A percentile compares a stretch with the other conserved stretches of the same genome.
phyloP scores from a whole-genome alignment of 2,329 filamentous ascomycete genomes.

The Plectosphaerella plurivora region DNA sequence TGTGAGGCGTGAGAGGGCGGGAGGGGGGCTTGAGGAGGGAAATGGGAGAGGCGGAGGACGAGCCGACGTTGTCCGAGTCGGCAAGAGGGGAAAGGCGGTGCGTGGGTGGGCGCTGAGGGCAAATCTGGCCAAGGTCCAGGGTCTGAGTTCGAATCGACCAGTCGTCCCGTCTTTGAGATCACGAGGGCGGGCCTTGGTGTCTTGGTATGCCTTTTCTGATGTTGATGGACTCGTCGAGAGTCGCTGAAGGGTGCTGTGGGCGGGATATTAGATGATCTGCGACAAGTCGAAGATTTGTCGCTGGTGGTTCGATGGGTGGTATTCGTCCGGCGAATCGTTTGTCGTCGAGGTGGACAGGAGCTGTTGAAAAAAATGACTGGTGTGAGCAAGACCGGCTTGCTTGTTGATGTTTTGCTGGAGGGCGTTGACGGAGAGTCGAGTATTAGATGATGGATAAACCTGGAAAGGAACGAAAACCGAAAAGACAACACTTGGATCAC shows the following conservation, averaged over 20 bases:
- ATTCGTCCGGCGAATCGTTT: not conserved
- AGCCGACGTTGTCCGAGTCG: not conserved
- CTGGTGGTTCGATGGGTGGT: not conserved
- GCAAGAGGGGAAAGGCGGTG: not conserved
- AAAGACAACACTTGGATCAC: slow-evolving; percentile 47
- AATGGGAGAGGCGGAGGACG: not conserved
- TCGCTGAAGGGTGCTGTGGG: not conserved
- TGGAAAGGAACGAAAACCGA: slow-evolving; percentile 28
- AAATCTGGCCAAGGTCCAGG: not conserved
- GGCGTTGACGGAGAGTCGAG: not conserved
- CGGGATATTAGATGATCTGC: slow-evolving; percentile 5
- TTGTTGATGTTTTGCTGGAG: slow-evolving; percentile 3
- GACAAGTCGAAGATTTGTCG: not conserved
- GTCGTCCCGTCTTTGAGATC: not conserved
- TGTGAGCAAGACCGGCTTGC: slow-evolving; percentile 59
- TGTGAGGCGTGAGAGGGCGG: not conserved
- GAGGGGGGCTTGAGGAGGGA: not conserved
- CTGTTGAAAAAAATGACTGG: slow-evolving; percentile 46
- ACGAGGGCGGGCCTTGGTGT: slow-evolving; percentile 2
- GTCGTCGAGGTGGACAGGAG: not conserved
- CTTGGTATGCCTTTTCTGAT: not conserved
- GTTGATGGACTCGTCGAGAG: slow-evolving; percentile 3
- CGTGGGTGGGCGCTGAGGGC: not conserved
- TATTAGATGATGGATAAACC: not conserved
- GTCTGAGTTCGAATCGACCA: not conserved